Base-by-base conservation (phyloP, 108 stramenopile species). In the Skeletonema grethae region DNA sequence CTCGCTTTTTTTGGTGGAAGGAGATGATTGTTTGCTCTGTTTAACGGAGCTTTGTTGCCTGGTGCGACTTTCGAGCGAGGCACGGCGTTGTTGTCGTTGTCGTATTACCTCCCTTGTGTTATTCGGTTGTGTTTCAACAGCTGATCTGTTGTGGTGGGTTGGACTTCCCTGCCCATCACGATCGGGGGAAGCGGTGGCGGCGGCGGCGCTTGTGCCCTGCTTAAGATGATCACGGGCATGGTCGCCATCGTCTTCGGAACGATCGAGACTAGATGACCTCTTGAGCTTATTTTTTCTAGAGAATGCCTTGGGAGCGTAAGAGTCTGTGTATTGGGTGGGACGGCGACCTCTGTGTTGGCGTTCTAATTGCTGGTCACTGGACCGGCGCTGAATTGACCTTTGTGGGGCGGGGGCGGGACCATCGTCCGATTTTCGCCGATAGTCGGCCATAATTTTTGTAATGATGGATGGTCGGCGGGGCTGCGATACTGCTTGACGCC, bases 281-380 rank as follows among this genome's bases (percentile, higher is more conserved):
- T 31, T 18, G n/a, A 63, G 36, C 36, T 38, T 38, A 11, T 38
- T 38, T 11, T 11, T 25, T 45, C 53, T 24, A 5, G 53, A 24
- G 16, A 45, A 39, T 38, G n/a, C 12, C 35, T 43, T n/a, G 35
- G 73, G 38, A 24, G 65, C 64, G 7, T 74, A 74, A 11, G 48
- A 34, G 12, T 28, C 59, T 12, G 73, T 74, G 57, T 74, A 74
- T 24, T 57, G 29, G 4, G 73, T 66, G 57, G 73, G 65, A 56
- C 73, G 64, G 50, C 73, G 73, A 45, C 66, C 62, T 35, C 6
- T 25, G 18, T 13, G 62, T 31, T 16, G 36, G 8, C 50, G n/a
- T 1, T 8, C 0, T 24, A 38, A 5, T 22, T 53, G 22, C 50
- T 53, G 7, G 8, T 22, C 22, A n/a, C 50, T 53, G 50, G 50